Base-by-base conservation (phyloP, 1,139 yeast genomes). In the Diutina mesorugosa region DNA sequence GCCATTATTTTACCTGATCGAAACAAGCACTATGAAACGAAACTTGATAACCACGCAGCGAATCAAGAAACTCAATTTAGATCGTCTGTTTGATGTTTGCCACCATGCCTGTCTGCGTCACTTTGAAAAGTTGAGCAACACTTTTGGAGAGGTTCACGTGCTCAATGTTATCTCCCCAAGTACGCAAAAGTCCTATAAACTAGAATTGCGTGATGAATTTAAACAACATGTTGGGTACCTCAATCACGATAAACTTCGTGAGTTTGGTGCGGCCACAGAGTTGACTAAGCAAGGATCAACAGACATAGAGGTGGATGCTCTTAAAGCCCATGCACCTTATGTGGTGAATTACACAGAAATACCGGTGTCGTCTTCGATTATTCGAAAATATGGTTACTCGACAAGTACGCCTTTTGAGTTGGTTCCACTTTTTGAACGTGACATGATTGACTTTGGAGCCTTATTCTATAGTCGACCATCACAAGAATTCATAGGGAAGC, bases 31-130 rank as follows among this genome's bases (percentile, higher is more conserved):
- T 55, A 71, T 67, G 58, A 68, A 50, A 21, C 53, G 53, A 4
- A 50, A 64, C 29, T 60, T 75, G 46, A 57, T 74, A n/a, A 74
- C 81, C 14, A 76, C 81, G 2, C 70, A 66, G 54, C 67, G 67
- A 54, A 66, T 65, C 50, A 78, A 74, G 60, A 81, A 75, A 59
- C 72, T 85, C 4, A 72, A 73, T 29, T 76, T 84, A 57, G 79
- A 84, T 0, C 73, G 86, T 59, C 80, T 85, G 2, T 77, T 80
- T 58, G 89, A 82, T 57, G 81, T 86, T 2, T 79, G 87, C 7
- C 86, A 83, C 58, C 79, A 81, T 62, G 84, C 89, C 0, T 83
- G 85, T 62, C 74, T 76, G 47, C 76, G 81, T 56, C 91, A 86
- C 66, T 80, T 86, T 63, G 88, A 85, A 59, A 68, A 69, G 1